Evolutionary conservation across 1,284 basidiomycete genomes (phyloP), one percentile per base, ranked within the genome.

Genomic region (Apiotrichum mycotoxinovorans): DNA sequence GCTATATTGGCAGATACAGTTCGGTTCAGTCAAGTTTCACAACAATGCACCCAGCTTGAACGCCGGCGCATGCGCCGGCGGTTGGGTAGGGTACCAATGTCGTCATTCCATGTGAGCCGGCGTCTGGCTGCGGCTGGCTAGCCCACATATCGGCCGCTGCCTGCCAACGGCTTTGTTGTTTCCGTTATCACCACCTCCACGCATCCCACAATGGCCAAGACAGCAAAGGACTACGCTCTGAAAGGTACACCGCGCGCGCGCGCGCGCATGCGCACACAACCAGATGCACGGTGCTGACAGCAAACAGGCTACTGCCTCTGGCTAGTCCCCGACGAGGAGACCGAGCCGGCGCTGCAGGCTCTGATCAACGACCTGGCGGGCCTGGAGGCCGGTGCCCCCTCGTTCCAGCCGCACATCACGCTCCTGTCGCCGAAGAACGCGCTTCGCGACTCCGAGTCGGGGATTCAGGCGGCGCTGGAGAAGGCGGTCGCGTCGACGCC

Each of bases 351-450:
- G 8, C 57, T 67, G 12, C 34, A 23, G 11, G 15, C 27, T 0
- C 38, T 66, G 30, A 62, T 71, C 55, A 38, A 30, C 9, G 27
- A 60, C 1, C 64, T 69, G 5, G 49, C 48, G 4, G 35, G 52
- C 15, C 56, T 61, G 42, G 38, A 51, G 2, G 25, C 56, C 14
- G 43, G 33, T 8, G 64, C 65, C 1, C 69, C 71, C 0, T 34
- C 45, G 4, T 73, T 73, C 57, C 33, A 18, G 17, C 68, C 71
- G 1, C 71, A 73, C 56, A 67, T 73, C 54, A 73, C 71, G 1
- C 61, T 73, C 12, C 56, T 67, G 17, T 51, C 60, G 20, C 63
- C 67, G 4, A 60, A 67, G 22, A 52, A 49, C 40, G 40, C 33
- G 10, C 25, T 45, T 5, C 38, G 40, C 34, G 27, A 18, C 17